These are phyloP conservation scores for Phialocephala subalpina DNA, from an alignment of 2,329 filamentous ascomycete genomes.

Conservation along the genomic window DNA sequence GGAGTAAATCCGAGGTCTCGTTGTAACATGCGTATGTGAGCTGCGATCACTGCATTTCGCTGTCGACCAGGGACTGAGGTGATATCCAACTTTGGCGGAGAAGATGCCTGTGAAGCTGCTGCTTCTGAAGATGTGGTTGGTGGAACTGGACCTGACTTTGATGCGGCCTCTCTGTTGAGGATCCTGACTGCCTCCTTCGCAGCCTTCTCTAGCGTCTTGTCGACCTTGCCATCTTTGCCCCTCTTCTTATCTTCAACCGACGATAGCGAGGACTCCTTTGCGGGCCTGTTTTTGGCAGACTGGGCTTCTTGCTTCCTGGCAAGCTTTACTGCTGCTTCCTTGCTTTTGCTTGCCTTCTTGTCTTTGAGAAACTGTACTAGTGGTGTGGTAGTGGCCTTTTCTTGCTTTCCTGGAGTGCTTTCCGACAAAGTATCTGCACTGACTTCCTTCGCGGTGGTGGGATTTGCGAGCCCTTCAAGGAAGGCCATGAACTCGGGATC, in stretches of 20 bases:
- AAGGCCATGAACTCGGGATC: constrained; percentile 96
- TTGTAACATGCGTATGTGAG: constrained; percentile 70
- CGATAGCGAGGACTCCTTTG: constrained; percentile 55
- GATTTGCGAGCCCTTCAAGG: constrained; percentile 84
- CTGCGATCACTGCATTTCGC: constrained; percentile 58
- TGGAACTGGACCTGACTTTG: constrained; percentile 56
- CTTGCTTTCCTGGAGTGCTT: constrained; percentile 39
- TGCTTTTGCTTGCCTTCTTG: constrained; percentile 82
- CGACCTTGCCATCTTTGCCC: constrained; percentile 67
- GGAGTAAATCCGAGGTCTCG: constrained; percentile 71
- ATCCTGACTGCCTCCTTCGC: constrained; percentile 70
- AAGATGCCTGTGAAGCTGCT: constrained; percentile 40
- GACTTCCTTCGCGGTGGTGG: constrained; percentile 57
- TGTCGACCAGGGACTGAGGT: constrained; percentile 50
- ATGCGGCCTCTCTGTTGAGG: constrained; percentile 64
- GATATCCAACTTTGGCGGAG: constrained; percentile 60
- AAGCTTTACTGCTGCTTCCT: constrained; percentile 63
- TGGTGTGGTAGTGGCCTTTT: constrained; percentile 82
- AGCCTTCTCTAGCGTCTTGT: constrained; percentile 69
- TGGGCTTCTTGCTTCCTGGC: constrained; percentile 59
- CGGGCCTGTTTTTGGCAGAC: constrained; percentile 57
- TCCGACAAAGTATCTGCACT: constrained; percentile 50
- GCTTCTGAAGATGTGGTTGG: constrained; percentile 46
- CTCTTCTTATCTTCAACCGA: constrained; percentile 59
- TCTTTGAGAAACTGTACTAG: constrained; percentile 90